Base-by-base conservation (phyloP, 1,284 basidiomycete genomes). In the Naganishia liquefaciens region DNA sequence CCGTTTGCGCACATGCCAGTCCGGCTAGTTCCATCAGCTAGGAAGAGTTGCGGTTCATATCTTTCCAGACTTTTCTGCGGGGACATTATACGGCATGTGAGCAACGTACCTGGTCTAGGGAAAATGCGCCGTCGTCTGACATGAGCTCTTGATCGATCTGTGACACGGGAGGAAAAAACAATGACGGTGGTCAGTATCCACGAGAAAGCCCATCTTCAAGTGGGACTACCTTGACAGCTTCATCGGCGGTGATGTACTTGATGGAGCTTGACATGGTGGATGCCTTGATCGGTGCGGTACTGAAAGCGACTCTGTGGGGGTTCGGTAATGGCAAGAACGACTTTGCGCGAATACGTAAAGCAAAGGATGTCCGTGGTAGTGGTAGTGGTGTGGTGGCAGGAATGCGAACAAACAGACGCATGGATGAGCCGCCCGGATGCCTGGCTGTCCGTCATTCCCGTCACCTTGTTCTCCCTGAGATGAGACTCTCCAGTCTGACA, bases 21-120 rank as follows among this genome's bases (percentile, higher is more conserved):
- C 96, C 96, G n/a, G 96, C 96, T 2, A 99, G 85, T 75, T 99
- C 95, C 94, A 99, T 99, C 30, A 99, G 81, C 90, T 96, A 76
- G 68, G 5, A 25, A 39, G 15, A 15, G 47, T n/a, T 37, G 33
- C 13, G 52, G 30, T 54, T 44, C 1, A 25, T 17, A n/a, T n/a
- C 30, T 21, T 27, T 44, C 37, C 42, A 50, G 2, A 33, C n/a
- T 15, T 15, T 39, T n/a, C 33, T 43, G 15, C 57, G 27, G 27
- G 13, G 28, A 49, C 46, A n/a, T n/a, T n/a, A n/a, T n/a, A n/a
- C n/a, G n/a, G n/a, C n/a, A n/a, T n/a, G n/a, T n/a, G n/a, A 28
- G 23, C 28, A 25, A 17, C 77, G 54, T 62, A 88, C 91, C 84
- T 95, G 93, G 73, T 95, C 92, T 44, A 97, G 81, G 71, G 89